Conservation (phyloP, 129 eudicot genomes). For the Pulicaria dysenterica region DNA sequence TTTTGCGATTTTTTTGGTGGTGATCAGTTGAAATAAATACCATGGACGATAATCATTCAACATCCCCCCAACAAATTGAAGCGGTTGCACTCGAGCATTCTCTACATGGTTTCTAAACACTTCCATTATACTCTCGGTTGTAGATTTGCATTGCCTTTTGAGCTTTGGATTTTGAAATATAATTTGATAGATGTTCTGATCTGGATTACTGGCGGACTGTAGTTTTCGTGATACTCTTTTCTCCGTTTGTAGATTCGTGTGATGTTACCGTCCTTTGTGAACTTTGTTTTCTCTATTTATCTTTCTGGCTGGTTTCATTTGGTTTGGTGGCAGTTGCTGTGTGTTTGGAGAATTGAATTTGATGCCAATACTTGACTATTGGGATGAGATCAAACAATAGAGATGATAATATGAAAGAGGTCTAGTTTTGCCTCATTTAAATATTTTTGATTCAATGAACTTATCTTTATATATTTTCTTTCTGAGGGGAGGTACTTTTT, state of each 20-base stretch:
- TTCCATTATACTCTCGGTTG: conserved; percentile 11
- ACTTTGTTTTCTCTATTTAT: background rate
- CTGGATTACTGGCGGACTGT: background rate
- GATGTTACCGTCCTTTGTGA: background rate
- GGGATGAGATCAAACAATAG: too few relatives aligned
- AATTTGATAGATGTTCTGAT: conserved; percentile 1
- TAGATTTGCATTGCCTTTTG: conserved; percentile 22
- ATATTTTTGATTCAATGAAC: too few relatives aligned
- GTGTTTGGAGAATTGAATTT: too few relatives aligned
- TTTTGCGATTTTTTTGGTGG: background rate
- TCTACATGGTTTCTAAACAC: conserved; percentile 14
- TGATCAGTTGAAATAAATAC: conserved; percentile 29
- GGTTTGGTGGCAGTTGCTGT: too few relatives aligned
- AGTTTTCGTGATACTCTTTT: background rate
- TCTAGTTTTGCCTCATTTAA: too few relatives aligned
- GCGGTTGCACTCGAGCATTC: conserved; percentile 20
- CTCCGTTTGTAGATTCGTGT: conserved; percentile 5
- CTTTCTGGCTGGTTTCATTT: background rate
- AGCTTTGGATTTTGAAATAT: conserved; percentile 14
- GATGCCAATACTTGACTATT: too few relatives aligned
- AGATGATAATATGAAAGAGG: too few relatives aligned
- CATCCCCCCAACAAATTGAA: conserved; percentile 12
- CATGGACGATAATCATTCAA: conserved; percentile 19
- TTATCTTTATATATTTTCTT: too few relatives aligned
- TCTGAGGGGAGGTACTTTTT: too few relatives aligned